A percentile compares a stretch with the other conserved stretches of the same genome.
Evolutionary conservation across 2,329 filamentous ascomycete species (phyloP).

Genomic region (Apiospora koreana): DNA sequence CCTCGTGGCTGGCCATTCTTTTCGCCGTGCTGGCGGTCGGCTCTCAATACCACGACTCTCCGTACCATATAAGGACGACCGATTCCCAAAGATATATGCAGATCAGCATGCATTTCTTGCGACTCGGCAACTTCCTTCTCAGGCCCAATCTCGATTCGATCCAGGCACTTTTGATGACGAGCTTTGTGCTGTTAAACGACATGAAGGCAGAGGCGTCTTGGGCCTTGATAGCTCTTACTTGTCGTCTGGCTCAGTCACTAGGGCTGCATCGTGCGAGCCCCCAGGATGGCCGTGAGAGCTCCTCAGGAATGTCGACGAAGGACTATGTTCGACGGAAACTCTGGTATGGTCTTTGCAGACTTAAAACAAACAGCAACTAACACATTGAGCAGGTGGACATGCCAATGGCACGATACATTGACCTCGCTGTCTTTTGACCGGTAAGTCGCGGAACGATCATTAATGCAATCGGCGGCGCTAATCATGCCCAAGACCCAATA

Average conservation of each 20-base stretch:
- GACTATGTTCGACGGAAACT: conserved; percentile 57
- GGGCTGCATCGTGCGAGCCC: conserved; percentile 56
- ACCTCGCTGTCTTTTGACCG: conserved; percentile 67
- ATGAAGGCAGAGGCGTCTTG: conserved; percentile 72
- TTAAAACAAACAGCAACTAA: not conserved
- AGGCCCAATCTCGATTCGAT: conserved; percentile 67
- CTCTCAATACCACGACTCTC: conserved; percentile 66
- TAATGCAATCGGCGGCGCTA: conserved; percentile 14
- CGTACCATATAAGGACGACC: conserved; percentile 60
- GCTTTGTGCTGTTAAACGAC: conserved; percentile 66
- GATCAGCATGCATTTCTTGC: conserved; percentile 65
- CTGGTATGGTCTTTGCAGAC: conserved; percentile 42
- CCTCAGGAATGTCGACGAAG: conserved; percentile 48
- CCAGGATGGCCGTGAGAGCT: conserved; percentile 46
- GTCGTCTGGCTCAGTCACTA: conserved; percentile 64
- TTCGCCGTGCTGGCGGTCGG: conserved; percentile 67
- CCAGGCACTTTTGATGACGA: conserved; percentile 62
- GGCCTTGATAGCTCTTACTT: conserved; percentile 65
- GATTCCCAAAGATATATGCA: conserved; percentile 64
- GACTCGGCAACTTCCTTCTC: conserved; percentile 64
- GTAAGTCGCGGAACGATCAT: conserved; percentile 33
- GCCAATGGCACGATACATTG: conserved; percentile 67
- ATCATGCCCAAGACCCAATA: conserved; percentile 50
- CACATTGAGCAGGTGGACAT: conserved; percentile 51
- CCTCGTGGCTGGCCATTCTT: conserved; percentile 66